Evolutionary conservation across 108 stramenopile species (phyloP), one percentile per base, ranked within the genome.

Genomic region (Cylindrotheca closterium): DNA sequence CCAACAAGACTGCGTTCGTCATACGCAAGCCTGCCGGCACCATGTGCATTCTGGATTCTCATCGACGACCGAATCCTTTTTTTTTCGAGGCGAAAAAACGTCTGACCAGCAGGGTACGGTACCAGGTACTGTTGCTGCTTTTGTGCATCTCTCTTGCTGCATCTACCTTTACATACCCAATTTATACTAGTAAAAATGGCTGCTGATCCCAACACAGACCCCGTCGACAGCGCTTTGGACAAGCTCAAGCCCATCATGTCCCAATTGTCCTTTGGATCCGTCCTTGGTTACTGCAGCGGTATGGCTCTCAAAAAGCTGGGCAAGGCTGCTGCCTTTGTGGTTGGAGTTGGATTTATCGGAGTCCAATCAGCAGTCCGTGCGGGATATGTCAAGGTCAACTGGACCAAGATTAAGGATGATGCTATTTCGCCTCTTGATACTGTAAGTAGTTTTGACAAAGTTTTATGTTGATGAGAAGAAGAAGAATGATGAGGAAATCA

Each of bases 301-400:
- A 77, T 75, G 59, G 84, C 91, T 0, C 47, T 89, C 56, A 89
- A 89, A 51, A 85, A 89, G 54, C 63, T 83, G 4, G 91, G 91
- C 42, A 74, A 71, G 42, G 79, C 64, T 37, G 82, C 80, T 22
- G 86, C 86, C 18, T 56, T 83, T 47, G 69, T 84, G 1, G 51
- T 92, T 18, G 91, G 91, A 46, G 17, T 81, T 8, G 87, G 85
- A 51, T 92, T 89, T 68, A 50, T 87, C 5, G 66, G 55, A 21
- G 24, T 92, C 50, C 91, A 92, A 63, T 60, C 82, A 0, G 69
- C 86, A 32, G 72, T 71, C 15, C 84, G 81, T 58, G 15, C 67
- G 8, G 91, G 91, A 52, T 92, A 92, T 51, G 62, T 92, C 18
- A 50, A 83, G 18, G 77, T 94, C 12, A 68, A 89, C 76, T 88